Conservation (phyloP, 2,329 filamentous ascomycete genomes). For the Lecanicillium sp. region DNA sequence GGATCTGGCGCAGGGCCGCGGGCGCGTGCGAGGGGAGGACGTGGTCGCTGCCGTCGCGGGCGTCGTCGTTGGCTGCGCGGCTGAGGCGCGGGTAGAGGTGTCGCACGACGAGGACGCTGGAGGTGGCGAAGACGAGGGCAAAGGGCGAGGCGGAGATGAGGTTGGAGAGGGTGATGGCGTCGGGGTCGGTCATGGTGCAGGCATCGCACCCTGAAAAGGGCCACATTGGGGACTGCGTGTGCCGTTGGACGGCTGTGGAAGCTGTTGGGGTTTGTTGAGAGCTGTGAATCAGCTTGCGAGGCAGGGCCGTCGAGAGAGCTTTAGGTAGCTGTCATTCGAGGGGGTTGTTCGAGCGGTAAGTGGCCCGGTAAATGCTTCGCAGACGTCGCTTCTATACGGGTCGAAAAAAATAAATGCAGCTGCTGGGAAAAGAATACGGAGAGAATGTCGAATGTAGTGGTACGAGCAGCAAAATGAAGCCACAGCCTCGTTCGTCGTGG, state of each 20-base stretch:
- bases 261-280: too few relatives aligned
- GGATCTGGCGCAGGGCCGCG: constrained; percentile 46
- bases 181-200: constrained; percentile 40
- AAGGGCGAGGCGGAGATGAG: constrained; percentile 62
- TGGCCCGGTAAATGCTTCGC: too few relatives aligned
- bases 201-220: constrained; percentile 46
- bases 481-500: too few relatives aligned
- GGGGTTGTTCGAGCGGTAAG: too few relatives aligned
- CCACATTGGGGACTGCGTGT: constrained; percentile 23
- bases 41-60: constrained; percentile 50
- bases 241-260: background rate
- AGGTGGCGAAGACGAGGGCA: constrained; percentile 58
- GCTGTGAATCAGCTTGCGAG: too few relatives aligned
- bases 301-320: too few relatives aligned
- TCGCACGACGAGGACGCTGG: constrained; percentile 54
- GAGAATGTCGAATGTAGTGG: too few relatives aligned
- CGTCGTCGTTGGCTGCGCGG: constrained; percentile 33
- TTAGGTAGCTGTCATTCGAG: too few relatives aligned
- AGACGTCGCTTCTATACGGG: too few relatives aligned
- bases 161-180: constrained; percentile 33
- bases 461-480: too few relatives aligned
- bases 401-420: too few relatives aligned
- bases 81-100: constrained; percentile 69
- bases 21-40: constrained; percentile 57
- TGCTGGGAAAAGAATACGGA: too few relatives aligned